Conservation (phyloP, 805 yeast species). For the Monosporozyma servazzii region DNA sequence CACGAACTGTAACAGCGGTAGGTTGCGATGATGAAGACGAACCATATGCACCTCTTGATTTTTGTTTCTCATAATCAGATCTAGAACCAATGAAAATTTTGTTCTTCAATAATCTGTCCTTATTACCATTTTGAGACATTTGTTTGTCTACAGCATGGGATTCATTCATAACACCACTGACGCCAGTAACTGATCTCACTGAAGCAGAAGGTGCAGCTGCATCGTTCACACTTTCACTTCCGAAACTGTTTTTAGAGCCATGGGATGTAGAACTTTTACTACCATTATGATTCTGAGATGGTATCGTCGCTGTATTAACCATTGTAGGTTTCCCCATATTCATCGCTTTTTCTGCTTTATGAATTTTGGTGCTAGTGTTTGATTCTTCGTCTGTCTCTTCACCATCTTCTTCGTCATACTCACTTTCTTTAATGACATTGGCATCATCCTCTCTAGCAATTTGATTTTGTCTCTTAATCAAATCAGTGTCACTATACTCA, state of each 20-base stretch:
- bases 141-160: background rate
- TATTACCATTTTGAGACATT: background rate
- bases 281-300: background rate
- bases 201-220: slow-evolving; percentile 13
- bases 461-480: background rate
- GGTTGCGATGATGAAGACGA: background rate
- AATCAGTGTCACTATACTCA: background rate
- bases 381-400: background rate
- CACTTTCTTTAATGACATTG: background rate
- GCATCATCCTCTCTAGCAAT: background rate
- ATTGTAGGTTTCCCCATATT: slow-evolving; percentile 4
- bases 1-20: background rate
- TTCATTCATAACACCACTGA: slow-evolving; percentile 11
- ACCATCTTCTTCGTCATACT: background rate
- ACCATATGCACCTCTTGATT: background rate
- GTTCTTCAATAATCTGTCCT: slow-evolving; percentile 1
- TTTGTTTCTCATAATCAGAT: background rate
- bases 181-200: slow-evolving; percentile 15
- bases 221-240: background rate
- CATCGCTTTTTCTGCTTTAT: slow-evolving; percentile 1
- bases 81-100: slow-evolving; percentile 2
- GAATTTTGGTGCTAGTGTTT: background rate
- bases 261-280: background rate
- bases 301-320: background rate
- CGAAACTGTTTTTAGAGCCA: background rate